Base-by-base conservation (phyloP, 495 filamentous ascomycete genomes). In the Hypoxylon trugodes region DNA sequence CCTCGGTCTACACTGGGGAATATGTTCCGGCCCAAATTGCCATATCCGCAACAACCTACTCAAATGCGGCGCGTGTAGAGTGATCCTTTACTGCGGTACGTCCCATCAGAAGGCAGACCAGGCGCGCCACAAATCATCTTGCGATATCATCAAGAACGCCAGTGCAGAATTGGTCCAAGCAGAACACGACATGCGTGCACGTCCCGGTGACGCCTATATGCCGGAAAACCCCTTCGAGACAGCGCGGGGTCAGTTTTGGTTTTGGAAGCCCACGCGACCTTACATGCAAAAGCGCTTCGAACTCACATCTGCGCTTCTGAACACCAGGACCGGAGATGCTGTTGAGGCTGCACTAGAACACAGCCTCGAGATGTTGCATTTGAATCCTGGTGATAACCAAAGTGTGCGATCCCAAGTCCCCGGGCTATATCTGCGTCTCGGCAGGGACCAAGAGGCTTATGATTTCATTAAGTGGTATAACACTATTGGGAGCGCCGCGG, bases 391-490 rank as follows among this genome's bases (percentile, higher is more conserved):
- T 28, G 80, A 84, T 41, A 80, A 82, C 36, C 66, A 80, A 60
- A 76, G 76, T 4, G 58, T 80, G 3, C 74, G 79, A 6, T 35
- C 68, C 37, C 24, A 74, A 15, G 56, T 81, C 1, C 81, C 82
- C 6, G 61, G 58, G 3, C 48, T 83, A 30, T 66, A 76, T 32
- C 47, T 85, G 10, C 77, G 82, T 9, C 68, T 83, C 24, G 71
- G 76, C 8, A 73, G 64, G 54, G 84, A 84, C 25, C 80, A 85
- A 47, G 77, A 82, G 37, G 79, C 74, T 67, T 86, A 85, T 51
- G 78, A 84, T 54, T 84, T 84, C 26, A 36, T 80, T 49, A 84
- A 81, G 59, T 85, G 80, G 77, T 82, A 25, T 1, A 21, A 18
- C 12, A 35, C 28, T 7, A 18, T 30, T 8, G 45, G 28, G 6